Conservation (phyloP, 768 basidiomycete genomes). For the Clathrus columnatus region DNA sequence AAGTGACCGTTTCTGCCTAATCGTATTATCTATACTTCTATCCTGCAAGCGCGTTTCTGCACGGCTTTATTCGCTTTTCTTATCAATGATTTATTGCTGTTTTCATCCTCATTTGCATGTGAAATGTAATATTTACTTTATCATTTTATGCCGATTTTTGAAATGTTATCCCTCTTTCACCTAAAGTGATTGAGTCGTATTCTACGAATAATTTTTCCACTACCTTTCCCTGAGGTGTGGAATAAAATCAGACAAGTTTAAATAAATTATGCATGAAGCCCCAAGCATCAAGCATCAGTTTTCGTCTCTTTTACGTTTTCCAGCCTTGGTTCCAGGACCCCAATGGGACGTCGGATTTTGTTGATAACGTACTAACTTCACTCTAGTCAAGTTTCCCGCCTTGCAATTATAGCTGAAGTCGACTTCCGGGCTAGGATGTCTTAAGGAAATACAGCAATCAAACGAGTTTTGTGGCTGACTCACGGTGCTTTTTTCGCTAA, state of each 20-base stretch:
- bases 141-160: not conserved
- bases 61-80: not conserved
- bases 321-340: constrained; percentile 76
- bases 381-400: constrained; percentile 47
- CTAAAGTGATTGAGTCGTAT: not conserved
- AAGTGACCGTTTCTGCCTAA: not conserved
- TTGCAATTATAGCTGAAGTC: constrained; percentile 71
- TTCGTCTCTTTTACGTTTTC: constrained; percentile 21
- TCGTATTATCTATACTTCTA: too few species aligned
- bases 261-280: not conserved
- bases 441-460: not conserved
- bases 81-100: not conserved
- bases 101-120: not conserved
- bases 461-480: constrained; percentile 17
- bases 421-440: constrained; percentile 41
- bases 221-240: too few species aligned
- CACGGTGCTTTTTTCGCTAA: constrained; percentile 64
- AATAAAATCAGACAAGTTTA: too few species aligned
- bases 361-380: constrained; percentile 84
- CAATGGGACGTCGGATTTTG: constrained; percentile 86
- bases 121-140: not conserved
- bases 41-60: too few species aligned
- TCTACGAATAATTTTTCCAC: too few species aligned
- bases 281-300: not conserved
- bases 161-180: not conserved